phyloP scores from a whole-genome alignment of 768 basidiomycete genomes.

The Naganishia vaughanmartiniae region DNA sequence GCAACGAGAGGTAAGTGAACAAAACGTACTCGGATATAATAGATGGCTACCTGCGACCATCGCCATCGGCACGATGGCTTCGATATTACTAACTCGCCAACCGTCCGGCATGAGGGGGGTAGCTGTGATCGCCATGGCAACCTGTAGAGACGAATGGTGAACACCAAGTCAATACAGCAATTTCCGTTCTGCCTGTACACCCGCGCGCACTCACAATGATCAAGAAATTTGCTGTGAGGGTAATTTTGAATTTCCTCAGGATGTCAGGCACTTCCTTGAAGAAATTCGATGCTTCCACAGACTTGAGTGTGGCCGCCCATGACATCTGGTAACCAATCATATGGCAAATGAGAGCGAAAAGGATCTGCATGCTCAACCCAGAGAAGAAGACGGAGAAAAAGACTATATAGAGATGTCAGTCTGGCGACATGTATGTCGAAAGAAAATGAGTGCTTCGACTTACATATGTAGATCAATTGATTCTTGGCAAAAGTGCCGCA shows the following conservation, averaged over 20 bases:
- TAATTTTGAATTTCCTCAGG: conserved; percentile 63
- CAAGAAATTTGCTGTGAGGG: background rate
- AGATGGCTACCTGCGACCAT: conserved; percentile 2
- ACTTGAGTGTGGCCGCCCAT: conserved; percentile 4
- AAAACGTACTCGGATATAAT: background rate
- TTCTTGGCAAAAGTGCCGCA: background rate
- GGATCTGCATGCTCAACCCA: conserved; percentile 69
- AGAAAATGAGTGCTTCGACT: no score
- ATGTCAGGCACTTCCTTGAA: conserved; percentile 85
- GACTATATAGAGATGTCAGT: background rate
- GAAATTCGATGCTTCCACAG: conserved; percentile 63
- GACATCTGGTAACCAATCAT: conserved; percentile 57
- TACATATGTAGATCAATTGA: background rate
- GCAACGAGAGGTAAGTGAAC: background rate
- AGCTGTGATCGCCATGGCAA: background rate
- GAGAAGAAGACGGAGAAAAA: conserved; percentile 64
- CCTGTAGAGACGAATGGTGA: conserved; percentile 21
- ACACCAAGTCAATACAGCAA: no score
- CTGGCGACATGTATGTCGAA: no score
- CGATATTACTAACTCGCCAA: background rate
- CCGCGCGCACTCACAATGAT: no score
- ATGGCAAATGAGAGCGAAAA: conserved; percentile 61
- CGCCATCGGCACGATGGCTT: conserved; percentile 8
- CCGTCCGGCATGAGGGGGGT: background rate
- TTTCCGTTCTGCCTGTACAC: no score